These are phyloP conservation scores for Amyloporia xantha DNA, from an alignment of 768 basidiomycete species.

Conservation along the genomic window DNA sequence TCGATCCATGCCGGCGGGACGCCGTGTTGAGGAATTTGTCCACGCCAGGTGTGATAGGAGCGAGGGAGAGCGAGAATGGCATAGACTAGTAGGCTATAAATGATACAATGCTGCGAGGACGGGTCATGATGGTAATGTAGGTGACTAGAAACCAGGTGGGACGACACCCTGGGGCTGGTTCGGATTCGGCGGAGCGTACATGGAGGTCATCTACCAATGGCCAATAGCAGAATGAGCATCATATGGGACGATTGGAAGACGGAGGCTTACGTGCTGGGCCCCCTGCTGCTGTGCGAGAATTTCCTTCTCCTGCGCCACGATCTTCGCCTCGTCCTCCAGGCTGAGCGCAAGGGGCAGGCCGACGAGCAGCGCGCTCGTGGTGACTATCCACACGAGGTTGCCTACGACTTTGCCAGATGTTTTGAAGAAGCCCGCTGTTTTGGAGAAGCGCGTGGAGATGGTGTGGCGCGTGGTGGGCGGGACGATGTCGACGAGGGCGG, in stretches of 20 bases:
- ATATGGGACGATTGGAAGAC: slow-evolving; percentile 9
- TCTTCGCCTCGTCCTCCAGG: slow-evolving; percentile 93
- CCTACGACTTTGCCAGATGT: slow-evolving; percentile 69
- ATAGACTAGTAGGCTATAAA: slow-evolving; percentile 1
- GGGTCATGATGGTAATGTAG: not conserved
- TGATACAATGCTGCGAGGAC: not conserved
- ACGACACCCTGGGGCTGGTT: slow-evolving; percentile 46
- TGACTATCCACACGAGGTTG: slow-evolving; percentile 90
- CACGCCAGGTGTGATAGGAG: not conserved
- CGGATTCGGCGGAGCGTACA: slow-evolving; percentile 46
- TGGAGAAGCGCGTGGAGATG: slow-evolving; percentile 54
- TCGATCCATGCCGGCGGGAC: not conserved
- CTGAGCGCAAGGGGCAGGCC: slow-evolving; percentile 89
- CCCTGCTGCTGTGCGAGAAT: slow-evolving; percentile 91
- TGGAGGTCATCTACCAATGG: slow-evolving; percentile 67
- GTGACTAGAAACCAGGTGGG: slow-evolving; percentile 74
- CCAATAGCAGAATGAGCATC: slow-evolving; percentile 5
- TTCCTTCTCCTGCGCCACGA: slow-evolving; percentile 92
- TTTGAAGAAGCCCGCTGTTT: slow-evolving; percentile 58
- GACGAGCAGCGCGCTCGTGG: slow-evolving; percentile 88
- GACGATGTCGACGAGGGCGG: slow-evolving; percentile 93
- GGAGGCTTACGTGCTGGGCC: slow-evolving; percentile 67
- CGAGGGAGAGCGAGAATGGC: not conserved
- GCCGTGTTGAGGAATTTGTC: not conserved
- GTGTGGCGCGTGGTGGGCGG: slow-evolving; percentile 82